Evolutionary conservation across 805 yeast species (phyloP).

Genomic region (Kuraishia piskuri): DNA sequence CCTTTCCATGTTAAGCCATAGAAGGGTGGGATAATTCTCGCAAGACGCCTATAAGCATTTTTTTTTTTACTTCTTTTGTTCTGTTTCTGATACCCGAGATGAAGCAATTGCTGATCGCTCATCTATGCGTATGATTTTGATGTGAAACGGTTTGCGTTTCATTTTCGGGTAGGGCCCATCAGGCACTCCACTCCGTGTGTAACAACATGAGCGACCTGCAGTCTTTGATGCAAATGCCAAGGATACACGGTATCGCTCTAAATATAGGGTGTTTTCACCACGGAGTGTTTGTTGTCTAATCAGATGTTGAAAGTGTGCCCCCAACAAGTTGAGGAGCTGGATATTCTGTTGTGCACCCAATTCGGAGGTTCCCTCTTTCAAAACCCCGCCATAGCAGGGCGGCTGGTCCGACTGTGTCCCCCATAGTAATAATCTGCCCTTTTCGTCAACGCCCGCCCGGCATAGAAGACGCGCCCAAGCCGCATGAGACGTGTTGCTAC

Average conservation of each 20-base stretch:
- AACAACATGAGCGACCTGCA: background rate
- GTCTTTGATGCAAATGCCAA: background rate
- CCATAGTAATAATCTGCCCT: too few species aligned
- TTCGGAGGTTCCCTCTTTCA: too few species aligned
- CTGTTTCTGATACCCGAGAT: background rate
- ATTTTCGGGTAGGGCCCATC: background rate
- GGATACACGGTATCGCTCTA: background rate
- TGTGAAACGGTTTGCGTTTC: background rate
- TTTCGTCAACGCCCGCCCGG: background rate
- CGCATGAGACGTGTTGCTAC: background rate
- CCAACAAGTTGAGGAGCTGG: too few species aligned
- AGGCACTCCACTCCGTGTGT: too few species aligned
- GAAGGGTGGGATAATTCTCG: background rate
- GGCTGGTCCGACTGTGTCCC: background rate
- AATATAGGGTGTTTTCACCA: too few species aligned
- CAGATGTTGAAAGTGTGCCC: too few species aligned
- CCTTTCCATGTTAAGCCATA: background rate
- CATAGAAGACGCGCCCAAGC: background rate
- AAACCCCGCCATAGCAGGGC: too few species aligned
- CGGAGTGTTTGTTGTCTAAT: too few species aligned
- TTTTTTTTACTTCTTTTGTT: background rate
- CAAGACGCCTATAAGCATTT: background rate
- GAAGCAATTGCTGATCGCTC: background rate
- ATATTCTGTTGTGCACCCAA: too few species aligned
- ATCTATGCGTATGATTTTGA: background rate